Percentiles rank a stretch among this genome's conserved stretches.
Conservation (phyloP, 1,284 basidiomycete species). For the Mycosarcoma mackinlayi region DNA sequence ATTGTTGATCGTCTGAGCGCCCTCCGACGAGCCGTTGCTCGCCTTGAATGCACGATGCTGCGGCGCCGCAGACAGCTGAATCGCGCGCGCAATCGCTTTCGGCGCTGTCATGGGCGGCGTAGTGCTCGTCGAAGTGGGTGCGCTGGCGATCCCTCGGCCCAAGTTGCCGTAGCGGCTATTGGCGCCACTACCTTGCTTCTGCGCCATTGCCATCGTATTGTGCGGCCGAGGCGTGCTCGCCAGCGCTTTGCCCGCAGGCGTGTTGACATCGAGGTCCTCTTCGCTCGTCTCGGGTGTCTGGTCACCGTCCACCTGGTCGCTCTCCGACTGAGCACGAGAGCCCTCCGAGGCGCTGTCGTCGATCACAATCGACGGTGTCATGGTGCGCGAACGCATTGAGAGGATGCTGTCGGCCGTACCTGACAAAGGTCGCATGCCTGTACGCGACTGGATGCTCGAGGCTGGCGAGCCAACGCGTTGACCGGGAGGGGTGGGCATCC, state of each 20-base stretch:
- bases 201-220: slow-evolving; percentile 10
- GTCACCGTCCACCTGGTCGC: slow-evolving; percentile 44
- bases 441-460: slow-evolving; percentile 36
- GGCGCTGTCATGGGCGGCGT: slow-evolving; percentile 37
- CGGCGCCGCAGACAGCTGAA: slow-evolving; percentile 50
- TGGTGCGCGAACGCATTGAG: slow-evolving; percentile 50
- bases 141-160: slow-evolving; percentile 25
- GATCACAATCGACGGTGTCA: slow-evolving; percentile 58
- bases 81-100: slow-evolving; percentile 47
- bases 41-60: slow-evolving; percentile 48
- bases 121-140: slow-evolving; percentile 29
- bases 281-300: slow-evolving; percentile 64
- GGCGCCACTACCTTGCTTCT: slow-evolving; percentile 14
- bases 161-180: slow-evolving; percentile 31
- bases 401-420: slow-evolving; percentile 46
- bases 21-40: slow-evolving; percentile 7
- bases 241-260: slow-evolving; percentile 31
- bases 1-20: slow-evolving; percentile 25
- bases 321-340: slow-evolving; percentile 38
- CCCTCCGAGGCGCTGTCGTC: slow-evolving; percentile 59
- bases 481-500: slow-evolving; percentile 33
- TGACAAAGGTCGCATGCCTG: slow-evolving; percentile 27
- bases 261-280: slow-evolving; percentile 51
- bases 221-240: slow-evolving; percentile 27
- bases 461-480: slow-evolving; percentile 33